These are phyloP conservation scores for Boletus huronensis DNA, from an alignment of 768 basidiomycete species.

Conservation along the genomic window DNA sequence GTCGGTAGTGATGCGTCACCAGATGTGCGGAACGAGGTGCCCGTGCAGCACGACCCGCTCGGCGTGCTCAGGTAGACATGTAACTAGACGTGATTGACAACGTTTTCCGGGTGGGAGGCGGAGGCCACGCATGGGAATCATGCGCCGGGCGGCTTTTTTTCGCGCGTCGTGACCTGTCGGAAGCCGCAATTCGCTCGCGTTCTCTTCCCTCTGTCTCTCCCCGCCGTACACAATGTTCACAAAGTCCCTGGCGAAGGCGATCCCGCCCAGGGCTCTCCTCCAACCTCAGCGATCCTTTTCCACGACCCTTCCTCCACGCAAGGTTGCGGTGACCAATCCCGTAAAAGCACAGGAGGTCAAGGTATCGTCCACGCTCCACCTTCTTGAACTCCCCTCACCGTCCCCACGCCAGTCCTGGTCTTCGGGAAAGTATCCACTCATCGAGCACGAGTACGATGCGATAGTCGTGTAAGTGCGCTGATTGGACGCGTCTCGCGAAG, in stretches of 20 bases:
- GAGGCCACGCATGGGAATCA: conserved; percentile 22
- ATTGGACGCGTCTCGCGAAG: background rate
- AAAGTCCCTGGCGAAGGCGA: conserved; percentile 48
- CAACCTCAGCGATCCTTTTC: conserved; percentile 61
- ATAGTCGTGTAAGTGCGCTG: conserved; percentile 87
- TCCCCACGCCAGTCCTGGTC: conserved; percentile 56
- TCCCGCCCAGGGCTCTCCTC: conserved; percentile 40
- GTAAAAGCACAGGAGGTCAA: conserved; percentile 80
- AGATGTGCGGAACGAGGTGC: conserved; percentile 9
- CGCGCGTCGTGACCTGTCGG: conserved; percentile 16
- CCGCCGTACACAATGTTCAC: conserved; percentile 51
- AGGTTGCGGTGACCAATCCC: conserved; percentile 67
- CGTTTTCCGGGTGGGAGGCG: background rate
- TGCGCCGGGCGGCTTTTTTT: conserved; percentile 7
- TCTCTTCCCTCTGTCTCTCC: background rate
- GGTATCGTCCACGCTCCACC: conserved; percentile 38
- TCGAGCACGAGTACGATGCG: conserved; percentile 99
- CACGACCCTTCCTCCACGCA: conserved; percentile 54
- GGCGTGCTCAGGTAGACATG: conserved; percentile 26
- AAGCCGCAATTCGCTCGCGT: background rate
- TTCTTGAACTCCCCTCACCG: conserved; percentile 1
- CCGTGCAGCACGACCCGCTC: conserved; percentile 28
- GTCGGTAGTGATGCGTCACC: background rate
- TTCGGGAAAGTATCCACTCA: conserved; percentile 89
- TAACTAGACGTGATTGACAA: background rate